These are phyloP conservation scores for Pseudoneurospora amorphoporcata DNA, from an alignment of 495 filamentous ascomycete species.

Conservation along the genomic window DNA sequence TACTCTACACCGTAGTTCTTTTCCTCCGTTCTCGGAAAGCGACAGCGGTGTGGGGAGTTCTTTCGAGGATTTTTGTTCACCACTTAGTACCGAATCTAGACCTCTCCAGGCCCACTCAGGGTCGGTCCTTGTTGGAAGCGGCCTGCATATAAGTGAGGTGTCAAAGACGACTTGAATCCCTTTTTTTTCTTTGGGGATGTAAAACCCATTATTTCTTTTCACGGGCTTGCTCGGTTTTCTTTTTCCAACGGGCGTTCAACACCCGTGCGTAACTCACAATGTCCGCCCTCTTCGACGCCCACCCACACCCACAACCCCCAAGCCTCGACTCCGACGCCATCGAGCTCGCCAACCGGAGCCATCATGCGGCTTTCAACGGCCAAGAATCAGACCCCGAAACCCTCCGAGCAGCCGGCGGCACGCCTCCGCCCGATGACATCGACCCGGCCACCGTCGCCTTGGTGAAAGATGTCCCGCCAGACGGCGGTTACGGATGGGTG, in stretches of 20 bases:
- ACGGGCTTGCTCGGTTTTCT: background rate
- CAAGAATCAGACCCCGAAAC: background rate
- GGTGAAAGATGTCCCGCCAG: conserved; percentile 28
- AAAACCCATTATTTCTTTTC: background rate
- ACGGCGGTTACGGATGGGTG: conserved; percentile 55
- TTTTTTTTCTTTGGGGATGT: background rate
- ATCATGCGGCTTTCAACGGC: background rate
- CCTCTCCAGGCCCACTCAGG: background rate
- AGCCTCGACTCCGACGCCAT: background rate
- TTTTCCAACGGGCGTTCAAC: background rate
- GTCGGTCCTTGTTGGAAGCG: background rate
- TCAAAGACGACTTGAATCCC: background rate
- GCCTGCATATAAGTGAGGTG: background rate
- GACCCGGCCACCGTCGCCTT: background rate
- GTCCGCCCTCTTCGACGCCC: background rate
- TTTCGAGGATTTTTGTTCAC: background rate
- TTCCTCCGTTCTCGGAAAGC: background rate
- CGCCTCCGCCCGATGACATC: background rate
- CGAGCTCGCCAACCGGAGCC: background rate
- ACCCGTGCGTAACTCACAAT: background rate
- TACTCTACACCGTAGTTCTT: background rate
- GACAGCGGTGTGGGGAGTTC: background rate
- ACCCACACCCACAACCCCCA: background rate
- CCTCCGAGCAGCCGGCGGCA: background rate
- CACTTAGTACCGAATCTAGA: background rate